Evolutionary conservation across 345 rosid species (phyloP).

Genomic region (Nasturtium officinale): DNA sequence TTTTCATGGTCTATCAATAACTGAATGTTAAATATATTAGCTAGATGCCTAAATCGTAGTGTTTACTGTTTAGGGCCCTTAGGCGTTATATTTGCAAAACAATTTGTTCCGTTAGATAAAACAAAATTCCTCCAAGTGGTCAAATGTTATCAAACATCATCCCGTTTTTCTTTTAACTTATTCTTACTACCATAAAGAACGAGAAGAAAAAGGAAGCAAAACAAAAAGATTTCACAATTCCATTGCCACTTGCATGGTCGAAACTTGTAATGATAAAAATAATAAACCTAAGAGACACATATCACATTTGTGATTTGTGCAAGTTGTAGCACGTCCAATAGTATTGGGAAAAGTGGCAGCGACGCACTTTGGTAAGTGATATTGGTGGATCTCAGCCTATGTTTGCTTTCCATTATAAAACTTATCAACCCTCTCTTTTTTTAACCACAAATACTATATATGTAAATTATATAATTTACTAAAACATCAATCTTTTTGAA

Average conservation of each 20-base stretch:
- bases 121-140: conserved; percentile 24
- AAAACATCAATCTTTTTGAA: too few relatives aligned
- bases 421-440: conserved; percentile 11
- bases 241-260: conserved; percentile 41
- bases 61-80: background rate
- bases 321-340: conserved; percentile 28
- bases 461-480: background rate
- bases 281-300: conserved; percentile 17
- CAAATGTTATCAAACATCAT: conserved; percentile 23
- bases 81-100: background rate
- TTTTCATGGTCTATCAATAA: background rate
- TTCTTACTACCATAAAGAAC: conserved; percentile 12
- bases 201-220: conserved; percentile 30
- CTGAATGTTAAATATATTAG: background rate
- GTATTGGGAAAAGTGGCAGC: conserved; percentile 34
- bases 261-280: conserved; percentile 14
- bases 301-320: conserved; percentile 14
- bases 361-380: conserved; percentile 43
- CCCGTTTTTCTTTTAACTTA: background rate
- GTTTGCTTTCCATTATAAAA: conserved; percentile 36
- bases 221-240: conserved; percentile 30
- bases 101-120: conserved; percentile 12
- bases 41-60: background rate
- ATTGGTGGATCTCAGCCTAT: conserved; percentile 37
- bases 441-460: background rate